phyloP scores from a whole-genome alignment of 768 basidiomycete species.

The Pholiota conissans region DNA sequence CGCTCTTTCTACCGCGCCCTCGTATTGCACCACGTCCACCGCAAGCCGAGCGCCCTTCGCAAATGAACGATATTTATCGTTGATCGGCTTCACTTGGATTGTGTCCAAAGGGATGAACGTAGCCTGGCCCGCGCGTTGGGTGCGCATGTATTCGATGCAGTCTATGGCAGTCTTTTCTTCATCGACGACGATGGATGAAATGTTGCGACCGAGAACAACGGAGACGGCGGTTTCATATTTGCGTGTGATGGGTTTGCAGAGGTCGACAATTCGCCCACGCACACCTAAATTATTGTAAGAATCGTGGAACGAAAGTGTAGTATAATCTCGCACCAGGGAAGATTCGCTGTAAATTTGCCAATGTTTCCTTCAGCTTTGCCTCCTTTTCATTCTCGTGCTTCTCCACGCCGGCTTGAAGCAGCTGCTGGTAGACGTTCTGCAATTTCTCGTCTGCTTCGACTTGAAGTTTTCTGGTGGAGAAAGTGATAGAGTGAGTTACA shows the following conservation, averaged over 20 bases:
- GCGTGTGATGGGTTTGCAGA: constrained; percentile 90
- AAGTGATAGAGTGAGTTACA: background rate
- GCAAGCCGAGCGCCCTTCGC: constrained; percentile 86
- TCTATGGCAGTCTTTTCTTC: constrained; percentile 97
- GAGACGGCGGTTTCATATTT: constrained; percentile 93
- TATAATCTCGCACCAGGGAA: constrained; percentile 69
- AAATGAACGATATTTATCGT: constrained; percentile 92
- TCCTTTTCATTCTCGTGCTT: constrained; percentile 86
- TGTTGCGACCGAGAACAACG: constrained; percentile 90
- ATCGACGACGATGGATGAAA: constrained; percentile 95
- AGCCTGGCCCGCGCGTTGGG: constrained; percentile 91
- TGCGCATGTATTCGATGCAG: constrained; percentile 98
- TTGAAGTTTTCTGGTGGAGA: constrained; percentile 71
- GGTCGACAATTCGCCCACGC: constrained; percentile 87
- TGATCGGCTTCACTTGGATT: constrained; percentile 90
- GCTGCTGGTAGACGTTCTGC: constrained; percentile 74
- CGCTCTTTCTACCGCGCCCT: constrained; percentile 85
- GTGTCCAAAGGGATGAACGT: constrained; percentile 99
- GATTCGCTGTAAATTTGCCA: constrained; percentile 80
- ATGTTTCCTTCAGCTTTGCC: constrained; percentile 78
- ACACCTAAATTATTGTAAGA: constrained; percentile 55
- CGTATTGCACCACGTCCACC: constrained; percentile 82
- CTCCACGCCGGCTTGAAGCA: constrained; percentile 90
- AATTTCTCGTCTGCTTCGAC: constrained; percentile 92
- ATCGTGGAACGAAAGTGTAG: background rate